Evolutionary conservation across 345 rosid genomes (phyloP).

Genomic region (Pistacia integerrima): DNA sequence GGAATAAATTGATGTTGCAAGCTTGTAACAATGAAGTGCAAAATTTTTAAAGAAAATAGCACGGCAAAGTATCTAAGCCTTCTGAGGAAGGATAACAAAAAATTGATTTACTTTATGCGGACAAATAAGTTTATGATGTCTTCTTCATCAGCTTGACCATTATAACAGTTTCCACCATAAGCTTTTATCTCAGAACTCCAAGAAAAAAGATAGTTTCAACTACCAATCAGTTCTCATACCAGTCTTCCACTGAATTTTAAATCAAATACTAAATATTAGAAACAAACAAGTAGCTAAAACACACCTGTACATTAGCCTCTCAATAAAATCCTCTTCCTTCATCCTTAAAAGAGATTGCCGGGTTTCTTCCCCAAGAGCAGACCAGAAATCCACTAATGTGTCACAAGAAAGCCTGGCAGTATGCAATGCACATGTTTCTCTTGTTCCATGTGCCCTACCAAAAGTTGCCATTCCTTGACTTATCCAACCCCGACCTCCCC

Average conservation of each 20-base stretch:
- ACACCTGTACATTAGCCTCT: slow-evolving; percentile 90
- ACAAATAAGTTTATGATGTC: slow-evolving; percentile 13
- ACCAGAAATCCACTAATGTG: slow-evolving; percentile 93
- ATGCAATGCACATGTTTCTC: slow-evolving; percentile 94
- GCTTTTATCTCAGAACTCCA: slow-evolving; percentile 16
- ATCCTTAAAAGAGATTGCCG: slow-evolving; percentile 81
- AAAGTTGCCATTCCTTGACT: slow-evolving; percentile 82
- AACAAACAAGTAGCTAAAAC: slow-evolving; percentile 33
- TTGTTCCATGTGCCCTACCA: slow-evolving; percentile 89
- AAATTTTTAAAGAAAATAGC: not conserved
- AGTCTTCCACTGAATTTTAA: slow-evolving; percentile 10
- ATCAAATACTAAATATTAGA: slow-evolving; percentile 12
- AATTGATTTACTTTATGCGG: not conserved
- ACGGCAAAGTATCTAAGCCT: not conserved
- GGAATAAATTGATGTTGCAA: not conserved
- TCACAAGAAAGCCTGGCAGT: slow-evolving; percentile 94
- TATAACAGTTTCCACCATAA: slow-evolving; percentile 10
- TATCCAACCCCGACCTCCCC: slow-evolving; percentile 96
- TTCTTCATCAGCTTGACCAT: slow-evolving; percentile 20
- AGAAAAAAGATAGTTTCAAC: slow-evolving; percentile 17
- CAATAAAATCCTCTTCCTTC: slow-evolving; percentile 99
- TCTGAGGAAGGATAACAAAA: not conserved
- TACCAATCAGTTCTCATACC: slow-evolving; percentile 15
- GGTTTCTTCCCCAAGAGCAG: slow-evolving; percentile 85
- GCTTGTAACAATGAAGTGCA: not conserved